Evolutionary conservation across 306 rosid genomes (phyloP), one percentile per base, ranked within the genome.

Genomic region (Inga laurina): DNA sequence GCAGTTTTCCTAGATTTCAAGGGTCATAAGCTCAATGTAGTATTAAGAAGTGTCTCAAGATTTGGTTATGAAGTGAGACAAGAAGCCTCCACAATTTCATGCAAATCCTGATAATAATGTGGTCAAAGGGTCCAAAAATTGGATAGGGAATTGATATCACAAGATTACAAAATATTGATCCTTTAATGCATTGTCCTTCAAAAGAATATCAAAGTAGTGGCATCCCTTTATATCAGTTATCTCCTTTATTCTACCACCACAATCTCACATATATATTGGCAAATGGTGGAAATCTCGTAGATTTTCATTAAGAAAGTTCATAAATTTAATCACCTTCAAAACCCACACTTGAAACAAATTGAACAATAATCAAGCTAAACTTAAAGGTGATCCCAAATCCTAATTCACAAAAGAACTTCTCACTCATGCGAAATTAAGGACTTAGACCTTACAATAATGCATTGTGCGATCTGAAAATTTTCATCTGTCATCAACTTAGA

Each of bases 1-100:
- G 27, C 32, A 68, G 49, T 66, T 24, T 77, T 81, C 66, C 34
- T 79, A 57, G 77, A 72, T 77, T 67, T 67, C 49, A 32, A 78
- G 46, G 66, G 32, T 34, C 54, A 66, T 41, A 18, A 82, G 72
- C 59, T 72, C 27, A 21, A 21, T 32, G 22, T 4, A 64, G 19
- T 24, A 51, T 19, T 68, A 37, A 39, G 32, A 68, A 21, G 24
- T 10, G 70, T 71, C 37, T 51, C 72, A 74, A 73, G 22, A 78
- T 52, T 68, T 15, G 81, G 54, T 51, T 68, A 2, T 68, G 51
- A 75, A n/a, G 37, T 72, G 80, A 74, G 4, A 19, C 46, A 27
- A 52, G 30, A 73, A 66, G 72, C 77, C 69, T 77, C 78, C 52
- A 32, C 74, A 72, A 34, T 22, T 32, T 8, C 37, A 21, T 72